Evolutionary conservation across 371 early-diverging fungal genomes (phyloP), one percentile per base, ranked within the genome.

Genomic region (Rhizopus stolonifer): DNA sequence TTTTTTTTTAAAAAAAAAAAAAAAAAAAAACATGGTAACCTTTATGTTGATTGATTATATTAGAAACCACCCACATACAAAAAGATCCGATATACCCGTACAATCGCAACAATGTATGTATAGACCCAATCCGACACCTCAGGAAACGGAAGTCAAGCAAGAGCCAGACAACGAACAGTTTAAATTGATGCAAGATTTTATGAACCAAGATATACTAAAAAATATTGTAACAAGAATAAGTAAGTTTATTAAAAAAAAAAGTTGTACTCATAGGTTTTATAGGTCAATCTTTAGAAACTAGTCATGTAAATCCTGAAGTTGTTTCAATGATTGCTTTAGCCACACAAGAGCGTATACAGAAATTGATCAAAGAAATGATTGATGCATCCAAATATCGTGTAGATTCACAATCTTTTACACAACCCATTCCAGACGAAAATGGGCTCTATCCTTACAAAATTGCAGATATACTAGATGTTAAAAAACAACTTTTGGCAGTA

Each of bases 341-440:
- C 4, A 65, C 86, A 11, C 83, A 88, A 58, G 82, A 88, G 32
- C 78, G 90, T n/a, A 56, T 89, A 23, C 73, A 79, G 21, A 54
- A 67, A 2, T 63, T 89, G 15, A 59, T 88, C 18, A 79, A 85
- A 54, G 71, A 82, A 33, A 87, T 88, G 77, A 75, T 87, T 4
- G 66, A 64, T 1, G 90, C 87, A 0, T 84, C 86, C 1, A 84
- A 90, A 52, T 88, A 90, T 61, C 86, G 90, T 31, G 73, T 79
- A 3, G 79, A 81, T 11, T 86, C 90, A 3, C 82, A 86, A 45
- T 71, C 77, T 29, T 79, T 84, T n/a, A 80, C 80, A 43, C 76
- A 79, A 15, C 88, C 89, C 21, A 81, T 83, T 0, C 53, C 78
- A n/a, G 69, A 78, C 42, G 79, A 77, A 13, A 68, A 66, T 24